Base-by-base conservation (phyloP, 2,329 filamentous ascomycete genomes). In the Trichoderma asperellum region DNA sequence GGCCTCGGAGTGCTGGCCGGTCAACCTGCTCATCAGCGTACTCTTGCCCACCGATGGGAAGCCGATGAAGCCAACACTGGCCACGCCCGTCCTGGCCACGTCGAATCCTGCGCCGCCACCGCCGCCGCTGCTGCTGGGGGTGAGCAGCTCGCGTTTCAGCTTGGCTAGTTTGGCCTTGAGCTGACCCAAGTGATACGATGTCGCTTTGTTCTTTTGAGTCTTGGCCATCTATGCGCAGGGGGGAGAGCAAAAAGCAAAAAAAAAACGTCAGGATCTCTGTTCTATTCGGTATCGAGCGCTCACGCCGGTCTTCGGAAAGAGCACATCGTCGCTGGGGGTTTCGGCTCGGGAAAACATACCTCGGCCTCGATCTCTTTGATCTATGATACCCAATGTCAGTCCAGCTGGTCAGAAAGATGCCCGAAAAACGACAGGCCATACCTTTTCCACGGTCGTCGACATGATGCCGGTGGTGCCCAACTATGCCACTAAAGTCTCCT, bases 11-110 rank as follows among this genome's bases (percentile, higher is more conserved):
- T 99, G 95, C 82, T 97, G 95, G 64, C 96, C 96, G 55, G 96
- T 99, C 79, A 99, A 83, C 77, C 86, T 89, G 79, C 91, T 97
- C 94, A 99, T 97, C 76, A 99, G 86, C 62, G 96, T 99, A 87
- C 93, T 97, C 84, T 99, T 99, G 71, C 96, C 96, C 72, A 99
- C 96, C 1, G 96, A 99, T 1, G 96, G 96, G 77, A 99, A 99
- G 37, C 96, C 96, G 78, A 98, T 97, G 83, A 98, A 98, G 55
- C 95, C 95, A 77, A 99, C 90, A 85, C 93, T 97, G 73, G 96
- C 96, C 73, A 98, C 96, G 85, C 96, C 96, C 63, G 96, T 99
- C 81, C 96, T 91, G 71, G 96, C 96, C 73, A 99, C 96, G 84
- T 99, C 96, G 85, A 99, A 99, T 70, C 96, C 96, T 71, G 91